Conservation (phyloP, 352 stramenopile species). For the Pythium pectinolyticum region DNA sequence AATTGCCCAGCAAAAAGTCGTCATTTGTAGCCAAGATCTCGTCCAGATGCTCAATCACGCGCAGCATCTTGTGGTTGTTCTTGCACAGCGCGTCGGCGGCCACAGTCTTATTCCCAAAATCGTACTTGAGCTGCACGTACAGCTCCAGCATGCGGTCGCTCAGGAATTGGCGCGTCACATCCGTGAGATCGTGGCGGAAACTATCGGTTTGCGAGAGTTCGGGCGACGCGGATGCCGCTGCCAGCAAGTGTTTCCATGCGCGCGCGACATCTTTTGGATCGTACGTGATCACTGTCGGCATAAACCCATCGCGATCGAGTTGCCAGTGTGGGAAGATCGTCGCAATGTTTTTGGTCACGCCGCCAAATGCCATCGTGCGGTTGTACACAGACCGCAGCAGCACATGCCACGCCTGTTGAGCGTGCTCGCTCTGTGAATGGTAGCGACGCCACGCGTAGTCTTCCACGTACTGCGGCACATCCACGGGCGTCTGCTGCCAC, state of each 20-base stretch:
- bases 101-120: slow-evolving; percentile 39
- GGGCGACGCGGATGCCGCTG: slow-evolving; percentile 34
- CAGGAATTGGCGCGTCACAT: slow-evolving; percentile 75
- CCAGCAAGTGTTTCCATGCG: slow-evolving; percentile 60
- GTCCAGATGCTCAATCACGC: slow-evolving; percentile 56
- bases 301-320: slow-evolving; percentile 64
- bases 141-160: slow-evolving; percentile 62
- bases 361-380: slow-evolving; percentile 57
- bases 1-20: slow-evolving; percentile 72
- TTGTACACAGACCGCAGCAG: slow-evolving; percentile 74
- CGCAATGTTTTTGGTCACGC: slow-evolving; percentile 74
- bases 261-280: slow-evolving; percentile 56
- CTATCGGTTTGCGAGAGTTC: slow-evolving; percentile 48
- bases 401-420: slow-evolving; percentile 52
- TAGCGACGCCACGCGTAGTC: slow-evolving; percentile 62
- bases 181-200: slow-evolving; percentile 76
- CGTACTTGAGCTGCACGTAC: slow-evolving; percentile 57
- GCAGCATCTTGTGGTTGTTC: slow-evolving; percentile 48
- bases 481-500: slow-evolving; percentile 48
- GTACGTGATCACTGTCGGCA: slow-evolving; percentile 74
- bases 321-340: slow-evolving; percentile 71
- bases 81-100: slow-evolving; percentile 35
- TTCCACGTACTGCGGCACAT: slow-evolving; percentile 49
- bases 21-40: slow-evolving; percentile 62
- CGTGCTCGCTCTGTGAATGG: slow-evolving; percentile 48